A percentile compares a stretch with the other conserved stretches of the same genome.
Evolutionary conservation across 495 filamentous ascomycete species (phyloP).

Genomic region (Xylaria nigripes): DNA sequence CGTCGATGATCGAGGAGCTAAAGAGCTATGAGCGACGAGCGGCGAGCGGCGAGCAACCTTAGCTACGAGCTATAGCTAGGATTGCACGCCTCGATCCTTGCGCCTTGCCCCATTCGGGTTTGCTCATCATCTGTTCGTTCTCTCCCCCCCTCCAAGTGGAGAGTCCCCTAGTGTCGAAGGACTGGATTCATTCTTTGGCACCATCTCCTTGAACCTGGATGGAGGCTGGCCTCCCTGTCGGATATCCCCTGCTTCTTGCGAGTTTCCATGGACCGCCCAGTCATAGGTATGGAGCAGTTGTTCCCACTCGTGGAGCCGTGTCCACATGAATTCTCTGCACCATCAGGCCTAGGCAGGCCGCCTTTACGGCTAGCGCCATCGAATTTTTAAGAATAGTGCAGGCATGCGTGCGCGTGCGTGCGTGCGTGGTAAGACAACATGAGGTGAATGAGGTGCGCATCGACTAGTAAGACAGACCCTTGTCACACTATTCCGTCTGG

Average conservation of each 20-base stretch:
- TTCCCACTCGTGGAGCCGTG: conserved; percentile 4
- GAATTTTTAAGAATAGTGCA: conserved; percentile 29
- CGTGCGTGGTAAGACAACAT: conserved; percentile 13
- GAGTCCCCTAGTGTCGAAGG: conserved; percentile 24
- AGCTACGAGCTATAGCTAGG: background rate
- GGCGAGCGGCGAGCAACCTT: conserved; percentile 16
- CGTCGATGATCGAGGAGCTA: conserved; percentile 4
- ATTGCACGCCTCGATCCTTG: conserved; percentile 19
- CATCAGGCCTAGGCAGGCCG: conserved; percentile 17
- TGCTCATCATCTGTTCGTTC: conserved; percentile 15
- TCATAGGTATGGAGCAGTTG: background rate
- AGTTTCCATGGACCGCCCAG: conserved; percentile 7
- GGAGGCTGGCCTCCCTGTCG: conserved; percentile 11
- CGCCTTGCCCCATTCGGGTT: conserved; percentile 14
- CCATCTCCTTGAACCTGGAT: conserved; percentile 4
- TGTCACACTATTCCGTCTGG: conserved; percentile 2
- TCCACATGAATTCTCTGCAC: conserved; percentile 8
- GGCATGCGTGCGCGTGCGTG: conserved; percentile 20
- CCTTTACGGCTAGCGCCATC: conserved; percentile 28
- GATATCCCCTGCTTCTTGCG: background rate
- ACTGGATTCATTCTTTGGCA: conserved; percentile 24
- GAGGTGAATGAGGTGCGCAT: conserved; percentile 4
- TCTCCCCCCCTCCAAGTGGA: conserved; percentile 4
- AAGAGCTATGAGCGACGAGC: background rate
- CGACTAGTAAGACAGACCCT: conserved; percentile 19